Evolutionary conservation across 2,329 filamentous ascomycete genomes (phyloP).

Genomic region (Phialemonium atrogriseum): DNA sequence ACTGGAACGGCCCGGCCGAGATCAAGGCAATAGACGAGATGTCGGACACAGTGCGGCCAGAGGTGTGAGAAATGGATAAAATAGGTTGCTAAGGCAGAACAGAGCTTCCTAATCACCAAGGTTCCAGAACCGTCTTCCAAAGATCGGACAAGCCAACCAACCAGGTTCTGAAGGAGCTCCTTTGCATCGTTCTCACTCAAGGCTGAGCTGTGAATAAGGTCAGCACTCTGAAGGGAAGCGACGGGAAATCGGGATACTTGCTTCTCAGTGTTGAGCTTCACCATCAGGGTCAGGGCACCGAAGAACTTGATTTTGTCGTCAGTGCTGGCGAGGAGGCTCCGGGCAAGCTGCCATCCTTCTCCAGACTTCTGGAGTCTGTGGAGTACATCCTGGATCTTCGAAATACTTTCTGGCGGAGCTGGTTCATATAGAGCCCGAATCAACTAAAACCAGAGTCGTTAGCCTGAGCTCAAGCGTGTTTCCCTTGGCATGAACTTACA

Average conservation of each 20-base stretch:
- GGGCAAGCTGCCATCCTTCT: conserved; percentile 79
- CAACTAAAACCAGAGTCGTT: conserved; percentile 22
- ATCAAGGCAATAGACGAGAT: conserved; percentile 53
- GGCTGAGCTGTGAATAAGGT: conserved; percentile 26
- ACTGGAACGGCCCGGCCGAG: conserved; percentile 36
- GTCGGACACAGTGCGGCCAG: conserved; percentile 59
- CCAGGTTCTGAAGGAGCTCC: conserved; percentile 50
- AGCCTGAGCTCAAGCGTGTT: no score
- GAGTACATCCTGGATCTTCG: conserved; percentile 60
- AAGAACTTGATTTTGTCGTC: conserved; percentile 82
- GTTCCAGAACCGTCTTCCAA: conserved; percentile 42
- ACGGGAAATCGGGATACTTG: conserved; percentile 26
- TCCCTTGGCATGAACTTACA: conserved; percentile 14
- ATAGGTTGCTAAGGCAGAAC: conserved; percentile 67
- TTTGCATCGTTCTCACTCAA: conserved; percentile 49
- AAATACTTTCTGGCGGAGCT: conserved; percentile 37
- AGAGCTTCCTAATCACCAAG: conserved; percentile 65
- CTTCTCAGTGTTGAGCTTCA: conserved; percentile 93
- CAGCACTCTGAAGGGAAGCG: conserved; percentile 6
- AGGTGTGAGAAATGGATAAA: conserved; percentile 61
- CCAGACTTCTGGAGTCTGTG: conserved; percentile 71
- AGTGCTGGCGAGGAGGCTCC: conserved; percentile 59
- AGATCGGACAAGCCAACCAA: conserved; percentile 53
- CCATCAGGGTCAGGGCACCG: conserved; percentile 82
- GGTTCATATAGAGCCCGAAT: conserved; percentile 47